Evolutionary conservation across 2,329 filamentous ascomycete genomes (phyloP), one percentile per base, ranked within the genome.

Genomic region (Cyphellophora attinorum): DNA sequence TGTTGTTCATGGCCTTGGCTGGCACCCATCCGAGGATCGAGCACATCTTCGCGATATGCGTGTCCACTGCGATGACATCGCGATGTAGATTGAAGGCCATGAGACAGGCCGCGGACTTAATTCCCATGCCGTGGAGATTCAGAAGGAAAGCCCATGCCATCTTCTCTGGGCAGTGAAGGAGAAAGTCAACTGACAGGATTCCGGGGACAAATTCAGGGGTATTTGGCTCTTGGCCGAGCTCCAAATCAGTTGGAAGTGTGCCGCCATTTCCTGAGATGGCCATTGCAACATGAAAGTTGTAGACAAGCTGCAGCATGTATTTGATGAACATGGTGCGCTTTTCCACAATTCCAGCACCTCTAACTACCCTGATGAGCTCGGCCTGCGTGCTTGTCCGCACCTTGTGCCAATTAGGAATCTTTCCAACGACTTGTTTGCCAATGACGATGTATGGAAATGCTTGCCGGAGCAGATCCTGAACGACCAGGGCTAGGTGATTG

Each of bases 51-150:
- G 77, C 78, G 41, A 79, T 74, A 51, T 80, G 76, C 2, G 75
- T 79, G 45, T 80, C 76, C 6, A 79, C 76, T 0, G 76, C 76
- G 44, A 79, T 79, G 34, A 65, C 68, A 1, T 75, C 74, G 0
- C 73, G 64, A 41, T 73, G 69, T 11, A 79, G 63, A 46, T 74
- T 77, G 57, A 80, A 79, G 2, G 77, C 62, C 6, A 75, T 57
- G 5, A 80, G 73, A 44, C 76, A 80, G 5, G 70, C 72, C 5
- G 75, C 76, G 0, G 74, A 79, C 49, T 80, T 80, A 16, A 70
- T 65, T 0, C 74, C 76, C 32, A 80, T 76, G 5, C 74, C 74
- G 0, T 72, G 72, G 17, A 49, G 28, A 5, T 27, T 14, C 8
- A 44, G 27, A 17, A 49, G 45, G 6, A 23, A 19, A 33, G 47